phyloP scores from a whole-genome alignment of 2,329 filamentous ascomycete species.

The Fusarium paranaense region DNA sequence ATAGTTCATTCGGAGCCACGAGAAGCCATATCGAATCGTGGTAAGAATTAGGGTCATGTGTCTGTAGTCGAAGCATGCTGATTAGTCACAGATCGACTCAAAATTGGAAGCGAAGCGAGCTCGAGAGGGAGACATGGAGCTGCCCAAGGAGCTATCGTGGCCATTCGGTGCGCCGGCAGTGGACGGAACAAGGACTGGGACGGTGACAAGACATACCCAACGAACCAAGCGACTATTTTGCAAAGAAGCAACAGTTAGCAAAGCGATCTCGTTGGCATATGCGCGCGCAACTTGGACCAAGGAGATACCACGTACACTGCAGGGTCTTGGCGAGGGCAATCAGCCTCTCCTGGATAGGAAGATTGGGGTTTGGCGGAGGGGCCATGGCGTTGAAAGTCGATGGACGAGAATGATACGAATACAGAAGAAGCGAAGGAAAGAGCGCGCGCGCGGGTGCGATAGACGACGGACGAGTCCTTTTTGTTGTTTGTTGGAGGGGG shows the following conservation, averaged over 20 bases:
- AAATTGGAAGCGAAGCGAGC: background rate
- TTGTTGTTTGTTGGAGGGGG: background rate
- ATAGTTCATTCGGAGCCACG: slow-evolving; percentile 90
- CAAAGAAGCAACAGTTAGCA: slow-evolving; percentile 39
- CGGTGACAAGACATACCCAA: slow-evolving; percentile 71
- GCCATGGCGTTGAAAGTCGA: slow-evolving; percentile 62
- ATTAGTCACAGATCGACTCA: slow-evolving; percentile 26
- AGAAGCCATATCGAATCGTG: slow-evolving; percentile 84
- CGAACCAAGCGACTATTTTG: slow-evolving; percentile 78
- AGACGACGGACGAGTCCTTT: background rate
- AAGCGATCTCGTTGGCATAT: slow-evolving; percentile 16
- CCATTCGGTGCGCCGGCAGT: slow-evolving; percentile 19
- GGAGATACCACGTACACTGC: slow-evolving; percentile 76
- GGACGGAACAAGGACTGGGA: slow-evolving; percentile 13
- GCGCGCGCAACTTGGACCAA: slow-evolving; percentile 10
- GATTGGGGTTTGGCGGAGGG: slow-evolving; percentile 76
- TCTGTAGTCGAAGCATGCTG: slow-evolving; percentile 57
- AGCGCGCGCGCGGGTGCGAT: slow-evolving; percentile 3
- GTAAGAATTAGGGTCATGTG: slow-evolving; percentile 88
- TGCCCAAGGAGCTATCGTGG: slow-evolving; percentile 30
- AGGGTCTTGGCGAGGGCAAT: slow-evolving; percentile 86
- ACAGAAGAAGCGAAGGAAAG: background rate
- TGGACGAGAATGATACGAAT: slow-evolving; percentile 4
- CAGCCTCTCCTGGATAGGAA: slow-evolving; percentile 80
- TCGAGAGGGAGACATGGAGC: background rate